Percentiles rank a stretch among this genome's conserved stretches.
Evolutionary conservation across 805 yeast species (phyloP).

Genomic region (Saccharomyces paradoxus): DNA sequence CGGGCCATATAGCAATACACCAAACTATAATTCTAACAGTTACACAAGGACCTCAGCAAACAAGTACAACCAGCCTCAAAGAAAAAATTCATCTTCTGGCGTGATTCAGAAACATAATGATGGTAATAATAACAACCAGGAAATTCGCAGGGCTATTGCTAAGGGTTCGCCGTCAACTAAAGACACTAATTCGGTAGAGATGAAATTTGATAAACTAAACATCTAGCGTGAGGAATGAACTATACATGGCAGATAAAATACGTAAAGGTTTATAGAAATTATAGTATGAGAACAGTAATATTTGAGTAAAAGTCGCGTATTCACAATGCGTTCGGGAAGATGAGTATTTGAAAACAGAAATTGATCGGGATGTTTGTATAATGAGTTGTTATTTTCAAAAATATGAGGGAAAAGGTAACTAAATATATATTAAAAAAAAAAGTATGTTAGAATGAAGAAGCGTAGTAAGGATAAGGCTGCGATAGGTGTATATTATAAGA

Average conservation of each 20-base stretch:
- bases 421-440: background rate
- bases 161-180: background rate
- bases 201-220: background rate
- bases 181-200: background rate
- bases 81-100: background rate
- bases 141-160: background rate
- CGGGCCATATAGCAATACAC: background rate
- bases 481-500: constrained; percentile 46
- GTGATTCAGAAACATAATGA: background rate
- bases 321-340: background rate
- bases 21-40: background rate
- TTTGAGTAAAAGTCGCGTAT: background rate
- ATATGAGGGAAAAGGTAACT: background rate
- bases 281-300: background rate
- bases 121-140: background rate
- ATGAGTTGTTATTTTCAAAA: background rate
- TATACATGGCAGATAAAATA: background rate
- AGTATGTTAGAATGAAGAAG: background rate
- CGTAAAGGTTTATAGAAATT: background rate
- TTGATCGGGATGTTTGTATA: background rate
- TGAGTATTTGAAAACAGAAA: background rate
- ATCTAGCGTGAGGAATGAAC: background rate
- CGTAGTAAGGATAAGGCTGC: background rate
- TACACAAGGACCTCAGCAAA: background rate
- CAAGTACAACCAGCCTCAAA: background rate